A percentile compares a stretch with the other conserved stretches of the same genome.
phyloP scores from a whole-genome alignment of 2,329 filamentous ascomycete species.

The Rutstroemia sp. region DNA sequence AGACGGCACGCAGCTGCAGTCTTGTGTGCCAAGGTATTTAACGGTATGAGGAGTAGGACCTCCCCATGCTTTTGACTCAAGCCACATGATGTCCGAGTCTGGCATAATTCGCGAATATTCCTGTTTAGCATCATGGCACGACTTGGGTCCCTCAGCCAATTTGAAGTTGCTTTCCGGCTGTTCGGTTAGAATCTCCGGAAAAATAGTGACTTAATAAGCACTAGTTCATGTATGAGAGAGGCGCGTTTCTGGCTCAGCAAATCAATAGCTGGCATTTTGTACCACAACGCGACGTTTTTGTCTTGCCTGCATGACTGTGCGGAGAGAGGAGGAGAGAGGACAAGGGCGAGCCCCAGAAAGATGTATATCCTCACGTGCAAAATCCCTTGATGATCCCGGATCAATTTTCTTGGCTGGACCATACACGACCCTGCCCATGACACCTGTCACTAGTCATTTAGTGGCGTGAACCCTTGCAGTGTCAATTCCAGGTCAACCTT shows the following conservation, averaged over 20 bases:
- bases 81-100: neutral
- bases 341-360: neutral
- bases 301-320: neutral
- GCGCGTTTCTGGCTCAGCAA: neutral
- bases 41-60: neutral
- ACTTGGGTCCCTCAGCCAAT: neutral
- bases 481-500: neutral
- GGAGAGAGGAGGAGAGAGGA: neutral
- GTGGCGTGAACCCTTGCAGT: neutral
- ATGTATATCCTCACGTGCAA: constrained; percentile 3
- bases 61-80: constrained; percentile 2
- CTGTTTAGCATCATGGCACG: neutral
- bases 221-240: constrained; percentile 1
- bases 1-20: neutral
- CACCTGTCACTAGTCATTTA: constrained; percentile 5
- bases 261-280: neutral
- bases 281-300: neutral
- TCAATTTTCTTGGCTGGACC: neutral
- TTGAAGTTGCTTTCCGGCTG: constrained; percentile 4
- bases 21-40: neutral
- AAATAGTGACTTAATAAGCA: constrained; percentile 4
- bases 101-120: constrained; percentile 7
- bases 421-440: neutral
- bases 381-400: neutral
- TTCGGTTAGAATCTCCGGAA: constrained; percentile 8